Percentiles rank a stretch among this genome's conserved stretches.
Evolutionary conservation across 2,329 filamentous ascomycete species (phyloP).

Genomic region (Purpureocillium takamizusanense): DNA sequence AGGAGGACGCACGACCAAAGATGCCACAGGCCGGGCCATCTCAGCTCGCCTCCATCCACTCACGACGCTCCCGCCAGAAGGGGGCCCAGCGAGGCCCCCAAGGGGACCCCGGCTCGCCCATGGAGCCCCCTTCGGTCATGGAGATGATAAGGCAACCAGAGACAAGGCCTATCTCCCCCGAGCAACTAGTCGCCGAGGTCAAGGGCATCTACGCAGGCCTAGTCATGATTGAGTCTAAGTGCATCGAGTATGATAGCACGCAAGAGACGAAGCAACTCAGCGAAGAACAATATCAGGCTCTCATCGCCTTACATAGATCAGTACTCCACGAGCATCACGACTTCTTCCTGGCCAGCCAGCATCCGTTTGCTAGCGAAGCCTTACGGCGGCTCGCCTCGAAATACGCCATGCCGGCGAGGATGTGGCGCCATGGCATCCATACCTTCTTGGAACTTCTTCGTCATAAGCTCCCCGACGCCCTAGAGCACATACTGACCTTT

Average conservation of each 20-base stretch:
- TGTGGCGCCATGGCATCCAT: constrained; percentile 93
- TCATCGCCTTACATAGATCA: constrained; percentile 75
- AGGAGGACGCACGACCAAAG: too few species aligned
- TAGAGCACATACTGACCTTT: constrained; percentile 86
- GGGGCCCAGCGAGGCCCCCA: background rate
- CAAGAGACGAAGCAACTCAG: constrained; percentile 38
- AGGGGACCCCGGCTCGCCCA: background rate
- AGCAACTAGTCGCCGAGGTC: constrained; percentile 72
- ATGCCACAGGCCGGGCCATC: too few species aligned
- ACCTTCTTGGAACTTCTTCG: constrained; percentile 71
- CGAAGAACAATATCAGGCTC: constrained; percentile 71
- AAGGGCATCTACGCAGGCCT: constrained; percentile 77
- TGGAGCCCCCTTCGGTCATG: constrained; percentile 2
- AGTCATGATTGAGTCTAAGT: constrained; percentile 79
- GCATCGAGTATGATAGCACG: constrained; percentile 70
- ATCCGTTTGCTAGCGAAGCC: constrained; percentile 64
- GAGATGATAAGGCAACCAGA: constrained; percentile 37
- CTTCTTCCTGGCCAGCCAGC: constrained; percentile 79
- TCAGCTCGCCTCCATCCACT: too few species aligned
- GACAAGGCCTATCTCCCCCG: constrained; percentile 62
- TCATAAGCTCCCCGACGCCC: constrained; percentile 62
- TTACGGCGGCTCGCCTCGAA: constrained; percentile 64
- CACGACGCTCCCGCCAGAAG: too few species aligned
- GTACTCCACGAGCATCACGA: constrained; percentile 76
- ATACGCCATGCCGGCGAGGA: constrained; percentile 83